A percentile compares a stretch with the other conserved stretches of the same genome.
Evolutionary conservation across 257 asterid species (phyloP).

Genomic region (Primulina eburnea): DNA sequence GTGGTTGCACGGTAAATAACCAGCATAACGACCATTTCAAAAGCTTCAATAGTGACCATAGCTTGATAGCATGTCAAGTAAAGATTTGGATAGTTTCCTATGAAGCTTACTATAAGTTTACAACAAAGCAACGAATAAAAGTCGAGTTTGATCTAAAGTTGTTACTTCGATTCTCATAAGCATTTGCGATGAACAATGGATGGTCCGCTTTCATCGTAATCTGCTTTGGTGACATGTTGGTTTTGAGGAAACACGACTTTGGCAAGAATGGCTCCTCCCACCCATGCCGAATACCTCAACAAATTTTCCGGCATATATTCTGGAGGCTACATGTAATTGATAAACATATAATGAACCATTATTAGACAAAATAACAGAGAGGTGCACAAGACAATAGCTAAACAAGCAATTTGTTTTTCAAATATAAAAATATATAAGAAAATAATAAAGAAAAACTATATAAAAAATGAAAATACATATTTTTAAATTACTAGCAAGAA

Average conservation of each 20-base stretch:
- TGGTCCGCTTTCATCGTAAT: conserved; percentile 95
- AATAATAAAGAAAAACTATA: no score
- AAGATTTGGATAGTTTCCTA: background rate
- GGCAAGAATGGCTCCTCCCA: conserved; percentile 98
- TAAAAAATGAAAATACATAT: no score
- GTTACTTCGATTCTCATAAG: conserved; percentile 40
- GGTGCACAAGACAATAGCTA: no score
- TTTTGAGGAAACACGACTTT: conserved; percentile 96
- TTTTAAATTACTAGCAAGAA: no score
- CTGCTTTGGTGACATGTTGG: conserved; percentile 91
- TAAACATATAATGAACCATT: background rate
- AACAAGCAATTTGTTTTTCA: no score
- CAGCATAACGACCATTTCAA: background rate
- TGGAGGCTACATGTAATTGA: conserved; percentile 59
- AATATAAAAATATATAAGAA: no score
- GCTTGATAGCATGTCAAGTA: no score
- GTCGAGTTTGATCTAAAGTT: background rate
- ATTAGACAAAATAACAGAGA: no score
- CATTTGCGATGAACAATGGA: conserved; percentile 94
- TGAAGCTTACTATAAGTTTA: background rate
- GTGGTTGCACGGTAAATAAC: no score
- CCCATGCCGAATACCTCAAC: conserved; percentile 74
- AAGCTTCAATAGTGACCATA: no score
- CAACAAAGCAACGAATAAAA: no score
- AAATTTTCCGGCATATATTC: conserved; percentile 95